Conservation (phyloP, 1,284 basidiomycete species). For the Apiotrichum domesticum region DNA sequence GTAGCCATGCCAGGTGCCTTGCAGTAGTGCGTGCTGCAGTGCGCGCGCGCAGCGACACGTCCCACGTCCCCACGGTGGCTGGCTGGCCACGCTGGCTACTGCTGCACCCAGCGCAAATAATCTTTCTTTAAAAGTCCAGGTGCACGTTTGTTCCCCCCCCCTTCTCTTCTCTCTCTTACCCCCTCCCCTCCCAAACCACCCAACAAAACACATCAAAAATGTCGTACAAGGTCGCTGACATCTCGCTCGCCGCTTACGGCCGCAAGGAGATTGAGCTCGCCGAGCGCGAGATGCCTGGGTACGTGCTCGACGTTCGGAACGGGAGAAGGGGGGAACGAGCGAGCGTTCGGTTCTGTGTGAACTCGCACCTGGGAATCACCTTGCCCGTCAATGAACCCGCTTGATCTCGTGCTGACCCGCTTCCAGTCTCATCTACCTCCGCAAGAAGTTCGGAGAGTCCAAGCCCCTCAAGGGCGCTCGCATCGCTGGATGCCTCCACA, state of each 20-base stretch:
- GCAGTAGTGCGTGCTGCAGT: no score
- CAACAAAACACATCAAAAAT: conserved; percentile 4
- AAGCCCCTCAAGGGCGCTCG: conserved; percentile 93
- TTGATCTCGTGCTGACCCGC: neutral
- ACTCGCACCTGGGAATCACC: neutral
- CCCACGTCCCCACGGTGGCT: no score
- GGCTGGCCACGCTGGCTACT: no score
- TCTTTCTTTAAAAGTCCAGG: no score
- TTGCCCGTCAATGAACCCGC: neutral
- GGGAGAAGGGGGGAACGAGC: neutral
- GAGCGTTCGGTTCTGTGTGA: no score
- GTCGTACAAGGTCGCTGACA: conserved; percentile 56
- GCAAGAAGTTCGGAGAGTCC: conserved; percentile 71
- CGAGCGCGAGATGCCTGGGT: conserved; percentile 53
- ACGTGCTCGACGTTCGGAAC: neutral
- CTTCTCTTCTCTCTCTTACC: conserved; percentile 3
- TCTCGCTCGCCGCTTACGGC: conserved; percentile 76
- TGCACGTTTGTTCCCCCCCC: no score
- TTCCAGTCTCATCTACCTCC: conserved; percentile 78
- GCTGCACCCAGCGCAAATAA: no score
- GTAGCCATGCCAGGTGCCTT: no score
- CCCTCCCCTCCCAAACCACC: conserved; percentile 2
- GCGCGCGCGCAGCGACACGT: no score
- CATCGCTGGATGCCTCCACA: conserved; percentile 95
- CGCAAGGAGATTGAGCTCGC: conserved; percentile 99